Conservation (phyloP, 2,329 filamentous ascomycete genomes). For the Aureobasidium vineae region DNA sequence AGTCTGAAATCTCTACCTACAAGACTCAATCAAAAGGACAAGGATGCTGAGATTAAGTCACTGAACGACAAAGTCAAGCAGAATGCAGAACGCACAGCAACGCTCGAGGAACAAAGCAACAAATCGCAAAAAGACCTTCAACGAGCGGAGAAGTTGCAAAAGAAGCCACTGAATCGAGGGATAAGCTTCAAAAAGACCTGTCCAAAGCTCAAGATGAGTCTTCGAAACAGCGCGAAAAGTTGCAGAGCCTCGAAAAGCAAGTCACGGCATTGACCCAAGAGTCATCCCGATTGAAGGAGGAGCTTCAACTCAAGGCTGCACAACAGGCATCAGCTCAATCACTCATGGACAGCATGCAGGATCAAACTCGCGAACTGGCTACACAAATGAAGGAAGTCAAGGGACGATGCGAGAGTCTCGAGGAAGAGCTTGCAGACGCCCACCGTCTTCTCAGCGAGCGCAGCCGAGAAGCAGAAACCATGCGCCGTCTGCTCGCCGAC, state of each 20-base stretch:
- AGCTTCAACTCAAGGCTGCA: conserved; percentile 77
- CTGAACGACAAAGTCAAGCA: conserved; percentile 75
- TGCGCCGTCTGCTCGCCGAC: conserved; percentile 83
- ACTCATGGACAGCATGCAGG: conserved; percentile 86
- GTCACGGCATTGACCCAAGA: conserved; percentile 67
- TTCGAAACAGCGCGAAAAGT: conserved; percentile 52
- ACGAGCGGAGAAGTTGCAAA: conserved; percentile 75
- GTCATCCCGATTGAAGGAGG: conserved; percentile 67
- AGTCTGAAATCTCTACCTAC: conserved; percentile 66
- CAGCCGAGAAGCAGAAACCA: conserved; percentile 88
- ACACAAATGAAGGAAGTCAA: conserved; percentile 89
- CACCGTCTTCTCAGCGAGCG: conserved; percentile 83
- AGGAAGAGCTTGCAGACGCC: conserved; percentile 88
- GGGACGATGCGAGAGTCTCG: conserved; percentile 76
- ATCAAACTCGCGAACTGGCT: conserved; percentile 82
- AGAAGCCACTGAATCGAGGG: conserved; percentile 69
- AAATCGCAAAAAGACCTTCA: conserved; percentile 74
- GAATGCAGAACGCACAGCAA: conserved; percentile 68
- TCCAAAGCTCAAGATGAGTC: conserved; percentile 71
- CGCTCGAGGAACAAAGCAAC: conserved; percentile 75
- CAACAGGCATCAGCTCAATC: conserved; percentile 84
- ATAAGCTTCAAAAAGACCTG: conserved; percentile 70
- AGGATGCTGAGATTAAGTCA: conserved; percentile 72
- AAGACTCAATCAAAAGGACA: conserved; percentile 68
- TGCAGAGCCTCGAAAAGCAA: conserved; percentile 74